phyloP scores from a whole-genome alignment of 1,139 yeast species.

The Tardiomyces depauwii region DNA sequence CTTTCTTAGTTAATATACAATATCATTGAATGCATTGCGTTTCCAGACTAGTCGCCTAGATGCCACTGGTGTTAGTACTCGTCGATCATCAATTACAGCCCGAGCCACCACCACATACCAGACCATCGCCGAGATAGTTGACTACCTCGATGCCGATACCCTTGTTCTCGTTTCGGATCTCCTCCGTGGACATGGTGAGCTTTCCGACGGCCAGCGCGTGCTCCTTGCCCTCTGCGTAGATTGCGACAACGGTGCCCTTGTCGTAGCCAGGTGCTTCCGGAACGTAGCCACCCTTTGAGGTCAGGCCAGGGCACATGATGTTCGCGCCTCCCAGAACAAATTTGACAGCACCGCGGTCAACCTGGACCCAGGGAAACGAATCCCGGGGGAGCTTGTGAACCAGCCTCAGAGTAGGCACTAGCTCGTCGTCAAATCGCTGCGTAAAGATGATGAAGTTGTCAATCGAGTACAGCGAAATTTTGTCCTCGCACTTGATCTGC shows the following conservation, averaged over 20 bases:
- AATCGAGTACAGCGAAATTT: constrained; percentile 64
- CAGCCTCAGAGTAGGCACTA: constrained; percentile 64
- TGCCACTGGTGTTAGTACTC: not conserved
- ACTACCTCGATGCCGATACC: constrained; percentile 84
- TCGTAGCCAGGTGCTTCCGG: constrained; percentile 56
- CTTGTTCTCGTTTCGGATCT: constrained; percentile 71
- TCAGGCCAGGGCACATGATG: constrained; percentile 95
- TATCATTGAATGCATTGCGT: not conserved
- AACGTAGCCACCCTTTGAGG: constrained; percentile 77
- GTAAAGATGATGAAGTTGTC: constrained; percentile 67
- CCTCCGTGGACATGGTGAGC: constrained; percentile 80
- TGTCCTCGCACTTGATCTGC: constrained; percentile 80
- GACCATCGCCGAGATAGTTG: constrained; percentile 82
- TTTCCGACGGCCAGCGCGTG: constrained; percentile 84
- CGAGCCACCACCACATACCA: not conserved
- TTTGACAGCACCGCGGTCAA: constrained; percentile 94
- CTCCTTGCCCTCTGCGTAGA: constrained; percentile 91
- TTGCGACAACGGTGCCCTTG: constrained; percentile 59
- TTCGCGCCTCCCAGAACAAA: constrained; percentile 91
- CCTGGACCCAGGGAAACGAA: constrained; percentile 77
- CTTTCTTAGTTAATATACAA: not conserved
- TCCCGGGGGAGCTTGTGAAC: constrained; percentile 47
- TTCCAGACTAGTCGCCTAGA: not conserved
- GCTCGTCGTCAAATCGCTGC: constrained; percentile 70
- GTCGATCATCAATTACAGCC: not conserved